A percentile compares a stretch with the other conserved stretches of the same genome.
phyloP scores from a whole-genome alignment of 169 alveolate genomes.

The Plasmodium fragile region DNA sequence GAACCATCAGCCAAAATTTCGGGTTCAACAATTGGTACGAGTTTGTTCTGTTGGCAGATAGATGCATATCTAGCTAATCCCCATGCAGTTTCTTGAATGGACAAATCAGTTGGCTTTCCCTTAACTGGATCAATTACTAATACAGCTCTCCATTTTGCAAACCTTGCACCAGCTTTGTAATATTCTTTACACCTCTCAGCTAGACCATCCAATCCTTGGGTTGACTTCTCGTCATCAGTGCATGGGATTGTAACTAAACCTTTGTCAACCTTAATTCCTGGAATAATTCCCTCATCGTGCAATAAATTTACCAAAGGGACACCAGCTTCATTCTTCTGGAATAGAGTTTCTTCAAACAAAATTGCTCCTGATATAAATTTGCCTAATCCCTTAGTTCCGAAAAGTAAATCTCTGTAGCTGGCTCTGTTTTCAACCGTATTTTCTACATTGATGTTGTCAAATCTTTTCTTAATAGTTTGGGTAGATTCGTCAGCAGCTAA shows the following conservation, averaged over 20 bases:
- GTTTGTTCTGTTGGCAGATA: conserved; percentile 97
- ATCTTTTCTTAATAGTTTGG: conserved; percentile 97
- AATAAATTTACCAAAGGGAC: conserved; percentile 91
- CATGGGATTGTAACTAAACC: conserved; percentile 94
- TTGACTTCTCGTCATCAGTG: conserved; percentile 92
- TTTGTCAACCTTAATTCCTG: conserved; percentile 99
- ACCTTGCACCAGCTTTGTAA: conserved; percentile 98
- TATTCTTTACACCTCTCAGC: conserved; percentile 96
- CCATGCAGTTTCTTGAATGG: conserved; percentile 96
- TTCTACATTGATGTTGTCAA: conserved; percentile 94
- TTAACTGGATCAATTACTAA: conserved; percentile 93
- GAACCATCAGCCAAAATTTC: conserved; percentile 98
- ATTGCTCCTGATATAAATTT: conserved; percentile 98
- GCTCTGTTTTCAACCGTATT: conserved; percentile 97
- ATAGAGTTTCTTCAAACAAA: conserved; percentile 98
- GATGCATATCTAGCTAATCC: conserved; percentile 99
- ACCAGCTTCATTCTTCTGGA: conserved; percentile 93
- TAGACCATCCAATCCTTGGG: conserved; percentile 97
- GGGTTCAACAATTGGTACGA: conserved; percentile 99
- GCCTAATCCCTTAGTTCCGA: conserved; percentile 94
- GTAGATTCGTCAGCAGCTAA: conserved; percentile 99
- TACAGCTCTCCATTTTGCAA: conserved; percentile 99
- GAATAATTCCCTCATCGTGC: conserved; percentile 94
- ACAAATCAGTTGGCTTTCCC: conserved; percentile 93
- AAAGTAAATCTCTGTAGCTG: conserved; percentile 95